Conservation (phyloP, 148 eudicot species). For the Amaranthus palmeri region DNA sequence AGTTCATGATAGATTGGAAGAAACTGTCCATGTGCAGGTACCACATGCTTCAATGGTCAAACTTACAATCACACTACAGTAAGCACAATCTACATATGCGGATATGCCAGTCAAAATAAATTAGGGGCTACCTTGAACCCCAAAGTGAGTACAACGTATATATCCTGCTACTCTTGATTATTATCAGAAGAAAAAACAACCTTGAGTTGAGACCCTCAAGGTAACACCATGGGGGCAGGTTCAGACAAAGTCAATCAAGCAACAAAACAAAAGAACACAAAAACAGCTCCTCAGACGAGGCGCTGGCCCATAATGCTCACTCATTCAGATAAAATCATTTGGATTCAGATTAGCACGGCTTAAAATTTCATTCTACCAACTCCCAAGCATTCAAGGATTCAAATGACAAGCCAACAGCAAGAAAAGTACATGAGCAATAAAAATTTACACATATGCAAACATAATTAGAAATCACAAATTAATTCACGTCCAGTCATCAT, state of each 20-base stretch:
- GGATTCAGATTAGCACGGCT: background rate
- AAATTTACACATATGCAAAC: too few species aligned
- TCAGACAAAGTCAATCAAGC: background rate
- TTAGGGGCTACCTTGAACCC: background rate
- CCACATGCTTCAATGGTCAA: background rate
- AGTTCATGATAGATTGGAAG: background rate
- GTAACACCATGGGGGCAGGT: background rate
- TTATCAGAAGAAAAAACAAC: background rate
- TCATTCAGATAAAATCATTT: background rate
- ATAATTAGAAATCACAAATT: too few species aligned
- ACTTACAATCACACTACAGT: background rate
- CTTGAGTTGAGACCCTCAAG: background rate
- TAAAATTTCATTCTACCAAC: background rate
- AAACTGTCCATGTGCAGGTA: background rate
- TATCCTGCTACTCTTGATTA: background rate
- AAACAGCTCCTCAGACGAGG: background rate
- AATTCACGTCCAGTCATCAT: too few species aligned
- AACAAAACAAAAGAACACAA: background rate
- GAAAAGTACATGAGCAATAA: background rate
- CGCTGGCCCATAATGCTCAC: background rate
- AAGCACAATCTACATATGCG: background rate
- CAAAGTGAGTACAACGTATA: background rate
- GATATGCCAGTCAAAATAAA: background rate
- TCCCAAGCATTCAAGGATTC: background rate
- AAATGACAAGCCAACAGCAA: background rate